A percentile compares a stretch with the other conserved stretches of the same genome.
phyloP scores from a whole-genome alignment of 345 rosid genomes.

The Stellera chamaejasme region DNA sequence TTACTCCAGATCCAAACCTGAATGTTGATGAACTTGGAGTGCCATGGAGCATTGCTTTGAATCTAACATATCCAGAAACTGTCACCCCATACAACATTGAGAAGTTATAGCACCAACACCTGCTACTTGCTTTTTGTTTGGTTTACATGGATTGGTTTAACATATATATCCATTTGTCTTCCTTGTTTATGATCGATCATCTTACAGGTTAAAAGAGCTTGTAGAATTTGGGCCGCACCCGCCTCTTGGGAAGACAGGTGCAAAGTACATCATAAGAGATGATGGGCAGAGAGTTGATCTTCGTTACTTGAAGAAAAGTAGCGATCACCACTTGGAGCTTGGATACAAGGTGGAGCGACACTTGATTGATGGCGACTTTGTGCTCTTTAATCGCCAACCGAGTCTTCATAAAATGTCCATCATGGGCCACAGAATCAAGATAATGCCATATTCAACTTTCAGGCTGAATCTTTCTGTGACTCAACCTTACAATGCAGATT shows the following conservation, averaged over 20 bases:
- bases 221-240: slow-evolving; percentile 98
- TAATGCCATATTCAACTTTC: slow-evolving; percentile 97
- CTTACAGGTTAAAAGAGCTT: slow-evolving; percentile 79
- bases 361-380: slow-evolving; percentile 84
- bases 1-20: slow-evolving; percentile 95
- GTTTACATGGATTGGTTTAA: neutral
- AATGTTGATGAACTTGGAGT: slow-evolving; percentile 94
- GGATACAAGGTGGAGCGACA: slow-evolving; percentile 99
- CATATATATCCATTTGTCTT: neutral
- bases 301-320: slow-evolving; percentile 95
- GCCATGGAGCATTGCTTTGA: slow-evolving; percentile 96
- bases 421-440: slow-evolving; percentile 94
- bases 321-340: slow-evolving; percentile 97
- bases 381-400: slow-evolving; percentile 94
- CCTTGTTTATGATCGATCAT: neutral
- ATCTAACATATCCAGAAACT: slow-evolving; percentile 92
- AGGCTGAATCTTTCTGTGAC: slow-evolving; percentile 90
- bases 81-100: slow-evolving; percentile 97
- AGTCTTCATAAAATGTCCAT: slow-evolving; percentile 99
- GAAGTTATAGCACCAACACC: slow-evolving; percentile 30
- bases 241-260: slow-evolving; percentile 96
- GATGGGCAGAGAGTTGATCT: slow-evolving; percentile 99
- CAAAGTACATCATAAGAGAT: slow-evolving; percentile 93
- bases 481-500: slow-evolving; percentile 97
- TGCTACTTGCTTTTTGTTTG: too few relatives aligned